Evolutionary conservation across 1,139 yeast species (phyloP).

Genomic region (Pichia sp.): DNA sequence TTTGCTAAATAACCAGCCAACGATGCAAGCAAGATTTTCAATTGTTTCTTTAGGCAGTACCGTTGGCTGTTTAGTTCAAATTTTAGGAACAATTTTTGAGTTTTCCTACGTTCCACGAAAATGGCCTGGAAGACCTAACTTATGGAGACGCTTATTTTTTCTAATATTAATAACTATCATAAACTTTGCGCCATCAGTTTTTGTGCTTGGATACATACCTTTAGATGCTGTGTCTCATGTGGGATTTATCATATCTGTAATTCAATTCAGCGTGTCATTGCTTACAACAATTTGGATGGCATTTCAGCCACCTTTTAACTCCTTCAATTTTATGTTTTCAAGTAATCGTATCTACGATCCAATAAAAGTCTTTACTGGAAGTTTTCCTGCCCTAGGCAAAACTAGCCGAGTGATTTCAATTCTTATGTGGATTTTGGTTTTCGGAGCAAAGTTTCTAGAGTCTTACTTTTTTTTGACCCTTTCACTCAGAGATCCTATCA

Average conservation of each 20-base stretch:
- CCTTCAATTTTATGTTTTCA: slow-evolving; percentile 34
- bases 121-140: slow-evolving; percentile 59
- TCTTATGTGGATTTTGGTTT: slow-evolving; percentile 61
- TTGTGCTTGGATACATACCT: slow-evolving; percentile 48
- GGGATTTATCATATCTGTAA: slow-evolving; percentile 47
- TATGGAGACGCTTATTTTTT: slow-evolving; percentile 36
- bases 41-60: slow-evolving; percentile 68
- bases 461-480: slow-evolving; percentile 76
- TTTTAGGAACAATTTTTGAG: slow-evolving; percentile 59
- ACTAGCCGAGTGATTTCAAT: slow-evolving; percentile 51
- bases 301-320: slow-evolving; percentile 47
- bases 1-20: slow-evolving; percentile 55
- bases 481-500: slow-evolving; percentile 70
- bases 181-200: slow-evolving; percentile 57
- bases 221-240: slow-evolving; percentile 40
- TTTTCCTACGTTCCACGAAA: slow-evolving; percentile 57
- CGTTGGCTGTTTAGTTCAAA: slow-evolving; percentile 56
- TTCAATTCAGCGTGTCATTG: slow-evolving; percentile 55
- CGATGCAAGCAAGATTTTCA: slow-evolving; percentile 52
- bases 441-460: slow-evolving; percentile 66
- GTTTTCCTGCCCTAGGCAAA: slow-evolving; percentile 47
- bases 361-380: slow-evolving; percentile 37
- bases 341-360: slow-evolving; percentile 25
- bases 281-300: slow-evolving; percentile 56
- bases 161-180: slow-evolving; percentile 38